A percentile compares a stretch with the other conserved stretches of the same genome.
phyloP scores from a whole-genome alignment of 179 eudicot species.

The Camellia oleifera region DNA sequence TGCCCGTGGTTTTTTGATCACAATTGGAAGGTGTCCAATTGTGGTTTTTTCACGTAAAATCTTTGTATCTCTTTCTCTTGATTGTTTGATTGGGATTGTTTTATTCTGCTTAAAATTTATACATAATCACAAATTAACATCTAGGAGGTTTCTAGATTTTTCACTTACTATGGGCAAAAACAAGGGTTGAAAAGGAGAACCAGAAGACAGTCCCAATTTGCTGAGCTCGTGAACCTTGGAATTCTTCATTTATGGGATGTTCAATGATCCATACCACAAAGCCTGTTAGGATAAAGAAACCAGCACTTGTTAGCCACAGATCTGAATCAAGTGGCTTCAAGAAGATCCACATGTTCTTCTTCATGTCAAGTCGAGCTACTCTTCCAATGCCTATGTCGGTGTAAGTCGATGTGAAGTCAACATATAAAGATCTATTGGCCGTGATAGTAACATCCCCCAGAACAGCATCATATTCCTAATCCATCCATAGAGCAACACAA shows the following conservation, averaged over 20 bases:
- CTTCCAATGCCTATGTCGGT: constrained; percentile 35
- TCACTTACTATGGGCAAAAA: constrained; percentile 28
- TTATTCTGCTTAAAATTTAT: no score
- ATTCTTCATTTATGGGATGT: constrained; percentile 18
- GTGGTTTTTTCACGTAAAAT: no score
- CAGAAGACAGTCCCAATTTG: constrained; percentile 22
- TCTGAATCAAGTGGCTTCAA: constrained; percentile 16
- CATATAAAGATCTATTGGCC: constrained; percentile 25
- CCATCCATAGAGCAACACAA: background rate
- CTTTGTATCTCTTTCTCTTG: no score
- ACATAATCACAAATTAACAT: no score
- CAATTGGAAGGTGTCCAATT: no score
- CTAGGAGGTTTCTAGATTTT: no score
- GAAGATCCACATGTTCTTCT: constrained; percentile 22
- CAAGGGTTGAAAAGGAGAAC: constrained; percentile 23
- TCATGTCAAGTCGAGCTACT: background rate
- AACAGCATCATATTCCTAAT: constrained; percentile 21
- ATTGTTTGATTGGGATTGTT: no score
- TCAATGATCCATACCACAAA: constrained; percentile 23
- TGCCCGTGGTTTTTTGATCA: no score
- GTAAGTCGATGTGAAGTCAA: constrained; percentile 28
- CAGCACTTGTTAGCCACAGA: constrained; percentile 17
- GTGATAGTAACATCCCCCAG: constrained; percentile 25
- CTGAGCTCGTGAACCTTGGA: constrained; percentile 23
- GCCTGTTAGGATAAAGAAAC: constrained; percentile 18